phyloP scores from a whole-genome alignment of 129 eudicot genomes.

The Chrysanthemum seticuspe region DNA sequence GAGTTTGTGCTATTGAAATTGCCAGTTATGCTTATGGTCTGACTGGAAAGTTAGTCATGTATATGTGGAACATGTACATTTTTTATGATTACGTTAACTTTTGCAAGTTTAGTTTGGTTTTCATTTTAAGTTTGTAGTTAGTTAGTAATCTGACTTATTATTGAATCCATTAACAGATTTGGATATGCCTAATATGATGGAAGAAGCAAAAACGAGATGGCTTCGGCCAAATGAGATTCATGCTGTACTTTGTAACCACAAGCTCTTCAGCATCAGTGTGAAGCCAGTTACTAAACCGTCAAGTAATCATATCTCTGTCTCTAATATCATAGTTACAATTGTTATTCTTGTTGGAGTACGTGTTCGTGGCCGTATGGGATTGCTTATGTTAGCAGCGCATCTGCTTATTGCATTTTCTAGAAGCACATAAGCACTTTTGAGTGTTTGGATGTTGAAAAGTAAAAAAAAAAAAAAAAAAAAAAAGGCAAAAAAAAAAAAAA shows the following conservation, averaged over 20 bases:
- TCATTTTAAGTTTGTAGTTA: neutral
- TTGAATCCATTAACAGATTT: constrained; percentile 50
- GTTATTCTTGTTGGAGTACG: neutral
- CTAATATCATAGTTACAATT: constrained; percentile 2
- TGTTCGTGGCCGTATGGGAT: no score
- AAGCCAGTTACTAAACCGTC: constrained; percentile 83
- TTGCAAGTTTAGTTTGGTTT: neutral
- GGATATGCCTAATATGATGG: constrained; percentile 69
- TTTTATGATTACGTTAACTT: neutral
- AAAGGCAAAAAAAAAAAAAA: no score
- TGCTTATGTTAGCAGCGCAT: no score
- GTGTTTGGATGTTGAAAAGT: no score
- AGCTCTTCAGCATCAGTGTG: constrained; percentile 58
- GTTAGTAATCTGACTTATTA: neutral
- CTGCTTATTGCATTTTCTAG: no score
- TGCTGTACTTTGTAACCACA: constrained; percentile 79
- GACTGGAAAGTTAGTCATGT: neutral
- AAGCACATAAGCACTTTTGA: no score
- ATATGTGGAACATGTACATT: no score
- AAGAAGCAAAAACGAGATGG: constrained; percentile 92
- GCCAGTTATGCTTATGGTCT: neutral
- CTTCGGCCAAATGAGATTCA: constrained; percentile 92
- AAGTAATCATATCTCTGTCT: constrained; percentile 43
- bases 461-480: no score
- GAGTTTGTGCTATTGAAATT: constrained; percentile 16